phyloP scores from a whole-genome alignment of 345 rosid genomes.

The Heritiera littoralis region DNA sequence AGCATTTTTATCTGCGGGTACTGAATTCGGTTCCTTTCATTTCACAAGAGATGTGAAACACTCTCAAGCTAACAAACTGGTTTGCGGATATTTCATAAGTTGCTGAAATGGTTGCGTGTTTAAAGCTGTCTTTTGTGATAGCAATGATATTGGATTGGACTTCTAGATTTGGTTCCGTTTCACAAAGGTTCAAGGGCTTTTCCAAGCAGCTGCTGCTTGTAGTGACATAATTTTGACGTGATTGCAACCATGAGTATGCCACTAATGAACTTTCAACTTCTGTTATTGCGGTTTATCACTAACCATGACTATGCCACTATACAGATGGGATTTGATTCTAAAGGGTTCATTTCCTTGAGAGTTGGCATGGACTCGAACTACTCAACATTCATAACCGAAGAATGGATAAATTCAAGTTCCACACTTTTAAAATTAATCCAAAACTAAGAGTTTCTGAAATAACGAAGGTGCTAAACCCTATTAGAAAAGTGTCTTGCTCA shows the following conservation, averaged over 20 bases:
- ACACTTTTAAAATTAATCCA: not conserved
- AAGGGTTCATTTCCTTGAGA: not conserved
- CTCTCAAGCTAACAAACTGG: not conserved
- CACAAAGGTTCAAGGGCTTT: not conserved
- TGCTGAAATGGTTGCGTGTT: not conserved
- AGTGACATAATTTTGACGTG: not conserved
- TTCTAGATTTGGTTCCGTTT: not conserved
- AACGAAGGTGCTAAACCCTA: too few relatives aligned
- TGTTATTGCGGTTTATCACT: not conserved
- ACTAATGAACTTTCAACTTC: not conserved
- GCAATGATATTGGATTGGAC: not conserved
- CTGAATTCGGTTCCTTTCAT: not conserved
- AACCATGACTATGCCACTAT: not conserved
- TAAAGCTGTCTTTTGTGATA: not conserved
- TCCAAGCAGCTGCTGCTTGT: constrained; percentile 6
- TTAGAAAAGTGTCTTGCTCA: not conserved
- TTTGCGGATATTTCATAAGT: too few relatives aligned
- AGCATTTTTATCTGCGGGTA: not conserved
- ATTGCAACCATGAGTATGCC: not conserved
- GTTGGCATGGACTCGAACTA: not conserved
- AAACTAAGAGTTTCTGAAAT: too few relatives aligned
- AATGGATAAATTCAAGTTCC: not conserved
- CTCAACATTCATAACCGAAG: not conserved
- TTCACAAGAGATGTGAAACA: not conserved
- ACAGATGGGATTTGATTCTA: constrained; percentile 1